Evolutionary conservation across 192 early-diverging fungal genomes (phyloP), one percentile per base, ranked within the genome.

Genomic region (Kappamyces sp.): DNA sequence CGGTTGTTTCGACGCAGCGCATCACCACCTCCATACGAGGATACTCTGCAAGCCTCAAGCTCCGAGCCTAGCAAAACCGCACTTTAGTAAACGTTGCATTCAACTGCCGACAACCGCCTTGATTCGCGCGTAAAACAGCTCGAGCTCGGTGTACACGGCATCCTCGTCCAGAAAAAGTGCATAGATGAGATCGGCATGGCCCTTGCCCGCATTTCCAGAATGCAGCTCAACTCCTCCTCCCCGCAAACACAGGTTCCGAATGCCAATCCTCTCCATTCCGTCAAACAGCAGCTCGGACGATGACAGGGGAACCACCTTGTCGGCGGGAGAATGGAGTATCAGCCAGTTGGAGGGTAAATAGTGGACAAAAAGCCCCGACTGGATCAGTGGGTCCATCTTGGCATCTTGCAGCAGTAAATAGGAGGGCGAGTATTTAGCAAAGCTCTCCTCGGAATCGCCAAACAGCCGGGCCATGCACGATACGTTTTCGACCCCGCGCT

Each of bases 401-500:
- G 22, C 22, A 22, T 22, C 22, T 5, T 42, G 11, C 32, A 30
- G 38, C 4, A 58, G 30, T 4, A 32, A n/a, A 34, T 29, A 2
- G 5, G 55, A 34, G 9, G 55, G 36, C 3, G 30, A 58, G 4
- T 31, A 5, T 2, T 42, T 22, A 14, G 45, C 11, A 33, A 7
- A n/a, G 45, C 32, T 22, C 22, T 22, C 22, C 22, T 22, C 22
- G 22, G 59, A 45, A 31, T 29, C 33, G 37, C 54, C 61, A 46
- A 66, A 59, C 5, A 69, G 45, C 2, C 68, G 41, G 7, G 37
- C 22, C 74, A 76, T 76, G 7, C 63, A 67, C 7, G 62, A 62
- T 14, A 76, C 46, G 22, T 74, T 49, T 47, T 76, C 74, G 5
- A 71, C 49, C 1, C 71, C 71, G 11, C 71, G 54, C 29, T 12